These are phyloP conservation scores for Wickerhamomyces hampshirensis DNA, from an alignment of 805 yeast species.

Conservation along the genomic window DNA sequence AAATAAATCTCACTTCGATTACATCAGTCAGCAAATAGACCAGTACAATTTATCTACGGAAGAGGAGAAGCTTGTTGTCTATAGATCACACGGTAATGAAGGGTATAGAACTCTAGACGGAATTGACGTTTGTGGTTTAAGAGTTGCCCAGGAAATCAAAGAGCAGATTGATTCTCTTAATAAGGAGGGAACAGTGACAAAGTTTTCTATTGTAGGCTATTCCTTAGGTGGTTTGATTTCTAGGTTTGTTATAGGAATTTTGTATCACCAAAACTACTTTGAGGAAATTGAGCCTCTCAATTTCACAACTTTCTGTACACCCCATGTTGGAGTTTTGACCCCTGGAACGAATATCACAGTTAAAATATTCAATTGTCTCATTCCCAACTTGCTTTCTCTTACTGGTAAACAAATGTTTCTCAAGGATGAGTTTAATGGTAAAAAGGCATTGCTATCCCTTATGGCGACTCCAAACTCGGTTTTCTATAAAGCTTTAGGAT, in stretches of 20 bases:
- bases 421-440: constrained; percentile 33
- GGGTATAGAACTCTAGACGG: constrained; percentile 85
- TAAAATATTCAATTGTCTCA: constrained; percentile 54
- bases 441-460: constrained; percentile 52
- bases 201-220: constrained; percentile 74
- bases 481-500: constrained; percentile 50
- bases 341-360: constrained; percentile 51
- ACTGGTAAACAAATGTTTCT: constrained; percentile 75
- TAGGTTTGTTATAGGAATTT: constrained; percentile 71
- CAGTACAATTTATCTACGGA: constrained; percentile 24
- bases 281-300: constrained; percentile 50
- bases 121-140: constrained; percentile 74
- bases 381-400: constrained; percentile 60
- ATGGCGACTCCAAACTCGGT: constrained; percentile 62
- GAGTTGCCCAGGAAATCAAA: constrained; percentile 66
- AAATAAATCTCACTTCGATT: constrained; percentile 58
- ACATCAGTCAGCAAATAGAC: constrained; percentile 46
- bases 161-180: constrained; percentile 28
- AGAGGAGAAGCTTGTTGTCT: constrained; percentile 17
- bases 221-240: constrained; percentile 82
- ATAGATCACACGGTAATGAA: constrained; percentile 21
- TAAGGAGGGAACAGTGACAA: constrained; percentile 40
- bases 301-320: constrained; percentile 60
- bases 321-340: constrained; percentile 65
- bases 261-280: constrained; percentile 51